Base-by-base conservation (phyloP, 2,329 filamentous ascomycete species). In the Colletotrichum acutatum region DNA sequence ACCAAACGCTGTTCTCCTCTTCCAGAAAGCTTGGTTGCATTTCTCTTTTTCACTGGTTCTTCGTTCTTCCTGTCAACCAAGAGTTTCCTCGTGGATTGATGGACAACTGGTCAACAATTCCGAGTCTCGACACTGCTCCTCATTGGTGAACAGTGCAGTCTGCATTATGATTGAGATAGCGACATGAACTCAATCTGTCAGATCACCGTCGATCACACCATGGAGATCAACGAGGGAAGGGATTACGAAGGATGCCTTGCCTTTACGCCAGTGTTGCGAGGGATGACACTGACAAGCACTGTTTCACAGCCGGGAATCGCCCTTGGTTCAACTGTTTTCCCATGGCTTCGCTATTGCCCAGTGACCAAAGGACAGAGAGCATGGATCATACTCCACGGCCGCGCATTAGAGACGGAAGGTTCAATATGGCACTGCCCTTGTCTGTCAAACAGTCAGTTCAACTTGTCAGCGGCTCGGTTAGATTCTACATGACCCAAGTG, bases 261-360 rank as follows among this genome's bases (percentile, higher is more conserved):
- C 28, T 63, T 53, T 16, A 3, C 46, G 46, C 8, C 28, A 11
- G 30, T 37, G 16, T 63, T 30, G 32, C 26, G 61, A 63, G 61
- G n/a, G 52, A n/a, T n/a, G 46, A 11, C 28, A 11, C 53, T 30
- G 32, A 42, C 52, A 56, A 32, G 34, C 32, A 57, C 34, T 30
- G 62, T 65, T 65, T 65, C 62, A 65, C 11, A 57, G 19, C 52
- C 32, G 24, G 62, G 49, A 65, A 34, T n/a, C 62, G 62, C 62
- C 32, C 49, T 56, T 56, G 34, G 34, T 16, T 22, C 52, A 46
- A 30, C 30, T 42, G n/a, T 42, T 57, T 28, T 16, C 12, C 32
- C 0, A 12, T 26, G 52, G 5, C 49, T 11, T 19, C 62, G 37
- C 30, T 54, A 14, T n/a, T n/a, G n/a, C 19, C 7, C 9, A 12